phyloP scores from a whole-genome alignment of 176 grass and related monocot species.

The Oryza coarctata region DNA sequence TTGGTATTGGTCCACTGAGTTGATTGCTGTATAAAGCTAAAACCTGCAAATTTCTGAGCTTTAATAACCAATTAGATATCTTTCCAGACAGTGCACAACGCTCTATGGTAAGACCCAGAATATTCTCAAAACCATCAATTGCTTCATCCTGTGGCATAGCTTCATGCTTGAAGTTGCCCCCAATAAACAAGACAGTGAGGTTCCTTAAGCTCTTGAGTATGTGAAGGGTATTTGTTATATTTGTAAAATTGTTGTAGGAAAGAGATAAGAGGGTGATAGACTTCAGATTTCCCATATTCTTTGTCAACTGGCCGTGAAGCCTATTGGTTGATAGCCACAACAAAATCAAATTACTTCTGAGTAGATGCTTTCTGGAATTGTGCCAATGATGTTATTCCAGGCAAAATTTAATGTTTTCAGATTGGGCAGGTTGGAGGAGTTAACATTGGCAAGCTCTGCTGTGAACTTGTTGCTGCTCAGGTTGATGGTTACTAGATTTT shows the following conservation, averaged over 20 bases:
- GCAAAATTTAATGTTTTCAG: conserved; percentile 3
- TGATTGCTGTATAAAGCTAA: neutral
- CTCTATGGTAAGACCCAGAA: neutral
- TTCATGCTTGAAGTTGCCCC: conserved; percentile 33
- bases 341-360: conserved; percentile 29
- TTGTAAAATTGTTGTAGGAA: conserved; percentile 22
- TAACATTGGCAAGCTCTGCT: neutral
- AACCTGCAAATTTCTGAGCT: neutral
- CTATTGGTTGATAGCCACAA: conserved; percentile 35
- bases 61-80: conserved; percentile 24
- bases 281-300: neutral
- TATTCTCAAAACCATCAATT: conserved; percentile 37
- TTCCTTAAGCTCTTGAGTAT: conserved; percentile 35
- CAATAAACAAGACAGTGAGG: neutral
- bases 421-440: conserved; percentile 14
- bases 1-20: conserved; percentile 14
- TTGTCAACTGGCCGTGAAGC: conserved; percentile 25
- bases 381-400: neutral
- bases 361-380: conserved; percentile 45
- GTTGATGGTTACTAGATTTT: neutral
- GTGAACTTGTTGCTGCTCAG: conserved; percentile 10
- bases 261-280: conserved; percentile 27
- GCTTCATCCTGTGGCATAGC: conserved; percentile 13
- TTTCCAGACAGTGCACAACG: neutral
- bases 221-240: conserved; percentile 36